Evolutionary conservation across 2,329 filamentous ascomycete genomes (phyloP), one percentile per base, ranked within the genome.

Genomic region (Trichoderma cornu-damae): DNA sequence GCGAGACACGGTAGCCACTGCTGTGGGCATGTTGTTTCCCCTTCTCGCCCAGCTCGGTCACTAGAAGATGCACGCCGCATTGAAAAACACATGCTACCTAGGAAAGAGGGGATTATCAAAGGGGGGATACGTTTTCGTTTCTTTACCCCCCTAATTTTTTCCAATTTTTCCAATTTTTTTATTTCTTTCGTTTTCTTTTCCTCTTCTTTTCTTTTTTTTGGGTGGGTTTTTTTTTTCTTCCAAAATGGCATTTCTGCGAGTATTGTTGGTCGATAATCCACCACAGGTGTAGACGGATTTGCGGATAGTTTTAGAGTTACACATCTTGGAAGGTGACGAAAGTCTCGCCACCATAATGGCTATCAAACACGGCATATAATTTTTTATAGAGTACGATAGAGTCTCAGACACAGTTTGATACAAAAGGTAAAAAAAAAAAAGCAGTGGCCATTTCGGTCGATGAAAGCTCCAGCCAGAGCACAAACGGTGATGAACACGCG

Each of bases 11-110:
- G 66, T 90, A 53, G 84, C 84, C 11, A 88, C 87, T 3, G 81
- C 91, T 12, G 79, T 79, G 24, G 89, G 89, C 61, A 93, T 94
- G 88, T 70, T 93, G 54, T 70, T 94, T 54, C 89, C 89, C 12
- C 77, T 93, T 38, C 72, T 92, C 40, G 90, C 88, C 18, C 88
- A 91, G 65, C 82, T 91, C 62, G 89, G 89, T 2, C 88, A 92
- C 69, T 85, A 87, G 32, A 38, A 18, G 16, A 7, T 22, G 9
- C 20, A 24, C n/a, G 8, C 11, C n/a, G 4, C 24, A 30, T 22
- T 2, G n/a, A n/a, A n/a, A n/a, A n/a, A n/a, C n/a, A 44, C 14
- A n/a, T 43, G 11, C 49, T 34, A 32, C 18, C 8, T 16, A 35
- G 50, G 8, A 34, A 35, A 20, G 34, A 24, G n/a, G n/a, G n/a